Evolutionary conservation across 1,284 basidiomycete genomes (phyloP), one percentile per base, ranked within the genome.

Genomic region (Microbotryomycetes sp.): DNA sequence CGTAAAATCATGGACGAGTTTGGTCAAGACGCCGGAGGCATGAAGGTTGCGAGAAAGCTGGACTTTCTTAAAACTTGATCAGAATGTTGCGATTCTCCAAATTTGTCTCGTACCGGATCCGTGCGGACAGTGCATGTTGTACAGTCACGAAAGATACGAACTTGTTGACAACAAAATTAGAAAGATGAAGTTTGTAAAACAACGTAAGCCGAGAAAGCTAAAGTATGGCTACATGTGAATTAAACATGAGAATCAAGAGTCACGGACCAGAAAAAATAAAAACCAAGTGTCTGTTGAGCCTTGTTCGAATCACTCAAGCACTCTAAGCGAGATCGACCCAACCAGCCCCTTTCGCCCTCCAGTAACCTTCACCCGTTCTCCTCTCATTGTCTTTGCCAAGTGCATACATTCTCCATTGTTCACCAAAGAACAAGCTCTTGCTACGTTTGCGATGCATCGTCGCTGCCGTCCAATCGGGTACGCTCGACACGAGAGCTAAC

Each of bases 11-110:
- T 23, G 12, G 23, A 25, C 6, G 45, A 55, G 26, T 26, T 5
- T n/a, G 54, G n/a, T 4, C 19, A 51, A 26, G 56, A 62, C 9
- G 54, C 56, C 9, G 65, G 63, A 0, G 57, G 57, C 55, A 65
- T 63, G 49, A 67, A 61, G 59, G 69, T 65, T 28, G 69, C 66
- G 36, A 61, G 66, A 58, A 52, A 54, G 55, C 47, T 69, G 36
- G 67, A 69, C 19, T 69, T 67, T 50, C 54, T 42, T 19, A 42
- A 42, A 19, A 19, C 36, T 9, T 42, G n/a, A n/a, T n/a, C n/a
- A n/a, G n/a, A n/a, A n/a, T n/a, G n/a, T n/a, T n/a, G n/a, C n/a
- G n/a, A n/a, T n/a, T n/a, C n/a, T n/a, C n/a, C n/a, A n/a, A n/a
- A n/a, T n/a, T n/a, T n/a, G n/a, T n/a, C n/a, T n/a, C n/a, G n/a